A percentile compares a stretch with the other conserved stretches of the same genome.
phyloP scores from a whole-genome alignment of 345 rosid genomes.

The Populus euphratica region DNA sequence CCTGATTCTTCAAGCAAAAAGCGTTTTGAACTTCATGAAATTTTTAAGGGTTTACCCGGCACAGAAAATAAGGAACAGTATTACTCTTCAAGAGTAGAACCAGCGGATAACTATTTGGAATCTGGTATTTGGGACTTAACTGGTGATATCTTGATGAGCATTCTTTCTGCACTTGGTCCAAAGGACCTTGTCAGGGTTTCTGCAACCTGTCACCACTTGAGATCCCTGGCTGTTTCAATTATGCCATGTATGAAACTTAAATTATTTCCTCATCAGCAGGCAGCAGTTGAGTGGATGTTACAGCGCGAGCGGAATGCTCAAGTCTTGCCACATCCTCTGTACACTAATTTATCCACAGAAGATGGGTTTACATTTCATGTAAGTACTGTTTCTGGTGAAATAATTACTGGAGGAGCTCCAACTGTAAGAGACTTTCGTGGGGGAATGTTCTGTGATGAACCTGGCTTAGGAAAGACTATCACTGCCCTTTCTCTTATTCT shows the following conservation, averaged over 20 bases:
- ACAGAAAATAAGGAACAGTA: constrained; percentile 30
- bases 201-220: constrained; percentile 68
- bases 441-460: constrained; percentile 98
- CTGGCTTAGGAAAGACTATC: constrained; percentile 94
- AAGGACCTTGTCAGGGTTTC: constrained; percentile 65
- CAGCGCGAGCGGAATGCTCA: constrained; percentile 67
- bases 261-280: constrained; percentile 88
- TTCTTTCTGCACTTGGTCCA: constrained; percentile 50
- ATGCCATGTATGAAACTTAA: constrained; percentile 91
- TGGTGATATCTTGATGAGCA: constrained; percentile 61
- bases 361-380: constrained; percentile 69
- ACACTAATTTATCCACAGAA: constrained; percentile 49
- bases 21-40: constrained; percentile 72
- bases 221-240: constrained; percentile 57
- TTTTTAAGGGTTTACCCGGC: constrained; percentile 73
- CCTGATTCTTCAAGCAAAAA: constrained; percentile 50
- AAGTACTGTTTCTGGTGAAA: constrained; percentile 65
- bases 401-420: constrained; percentile 62
- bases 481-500: constrained; percentile 86
- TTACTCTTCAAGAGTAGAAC: constrained; percentile 46
- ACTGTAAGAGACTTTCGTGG: constrained; percentile 74
- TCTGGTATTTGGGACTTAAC: constrained; percentile 71
- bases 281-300: constrained; percentile 94
- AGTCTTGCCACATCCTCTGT: constrained; percentile 69
- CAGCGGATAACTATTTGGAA: constrained; percentile 28